Evolutionary conservation across 306 rosid species (phyloP), one percentile per base, ranked within the genome.

Genomic region (Potentilla sterilis): DNA sequence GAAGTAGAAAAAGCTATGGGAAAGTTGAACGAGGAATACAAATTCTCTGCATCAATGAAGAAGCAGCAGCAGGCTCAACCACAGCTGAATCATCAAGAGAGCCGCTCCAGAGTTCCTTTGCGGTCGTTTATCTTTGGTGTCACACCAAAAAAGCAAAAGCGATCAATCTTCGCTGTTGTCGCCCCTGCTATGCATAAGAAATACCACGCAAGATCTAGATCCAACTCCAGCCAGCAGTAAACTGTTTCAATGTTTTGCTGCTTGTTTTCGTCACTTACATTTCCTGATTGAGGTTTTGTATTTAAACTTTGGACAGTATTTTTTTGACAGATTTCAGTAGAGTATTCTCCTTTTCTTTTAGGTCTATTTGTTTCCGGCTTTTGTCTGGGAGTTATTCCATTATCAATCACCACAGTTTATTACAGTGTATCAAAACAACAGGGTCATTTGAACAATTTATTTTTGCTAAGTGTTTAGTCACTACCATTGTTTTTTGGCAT

Each of bases 51-150:
- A 65, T 84, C 97, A 48, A 92, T 76, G 81, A 89, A 86, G 76
- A 85, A 87, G 79, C 86, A 81, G 40, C 70, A 61, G 16, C 70
- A 46, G 67, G 79, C 87, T 64, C 69, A 64, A 38, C 15, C 85
- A 7, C 87, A 76, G 66, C 87, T 83, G 24, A 80, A 72, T 51
- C 88, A 78, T 52, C 64, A 96, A 4, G 89, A 82, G 69, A 76
- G 81, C 57, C 80, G 83, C 15, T 76, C 86, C 34, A 76, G 85
- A 61, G 88, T 96, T 73, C 99, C 99, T 67, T 78, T 96, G 67
- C 78, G 96, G 63, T 85, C 99, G 41, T 96, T 96, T 70, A 96
- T 96, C 83, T 96, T 92, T 64, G 99, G 98, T 4, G 75, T 67
- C 47, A 85, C 89, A 83, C 86, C 83, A 47, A 92, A 91, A 91